A percentile compares a stretch with the other conserved stretches of the same genome.
Conservation (phyloP, 2,329 filamentous ascomycete genomes). For the Tothia fuscella region DNA sequence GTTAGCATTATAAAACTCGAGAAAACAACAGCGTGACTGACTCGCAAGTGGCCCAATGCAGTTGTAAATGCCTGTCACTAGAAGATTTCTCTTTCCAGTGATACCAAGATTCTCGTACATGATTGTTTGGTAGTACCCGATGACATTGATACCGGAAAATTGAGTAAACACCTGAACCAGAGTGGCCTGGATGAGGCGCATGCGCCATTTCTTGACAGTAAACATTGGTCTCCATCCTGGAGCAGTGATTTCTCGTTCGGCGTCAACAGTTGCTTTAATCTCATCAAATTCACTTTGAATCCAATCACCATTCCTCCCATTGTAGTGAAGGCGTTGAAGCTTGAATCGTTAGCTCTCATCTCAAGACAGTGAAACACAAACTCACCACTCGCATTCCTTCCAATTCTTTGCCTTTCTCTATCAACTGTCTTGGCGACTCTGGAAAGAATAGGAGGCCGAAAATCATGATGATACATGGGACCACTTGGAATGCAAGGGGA, state of each 20-base stretch:
- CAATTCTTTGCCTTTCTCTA: conserved; percentile 4
- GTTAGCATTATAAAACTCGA: too few species aligned
- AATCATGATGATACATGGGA: conserved; percentile 32
- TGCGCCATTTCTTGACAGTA: conserved; percentile 46
- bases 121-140: conserved; percentile 49
- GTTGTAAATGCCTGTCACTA: conserved; percentile 50
- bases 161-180: conserved; percentile 55
- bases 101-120: conserved; percentile 49
- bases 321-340: conserved; percentile 40
- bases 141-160: conserved; percentile 48
- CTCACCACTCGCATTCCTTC: conserved; percentile 20
- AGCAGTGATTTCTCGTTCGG: conserved; percentile 42
- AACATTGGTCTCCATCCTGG: conserved; percentile 47
- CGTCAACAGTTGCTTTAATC: conserved; percentile 50
- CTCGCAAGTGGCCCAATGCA: conserved; percentile 43
- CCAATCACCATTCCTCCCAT: conserved; percentile 44
- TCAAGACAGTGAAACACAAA: conserved; percentile 2
- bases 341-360: conserved; percentile 1
- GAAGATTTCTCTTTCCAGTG: conserved; percentile 38
- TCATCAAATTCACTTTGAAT: conserved; percentile 47
- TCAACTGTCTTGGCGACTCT: conserved; percentile 23
- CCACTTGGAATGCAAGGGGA: conserved; percentile 34
- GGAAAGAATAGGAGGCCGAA: conserved; percentile 31
- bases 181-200: conserved; percentile 48
- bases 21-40: conserved; percentile 23